These are phyloP conservation scores for Ogataea saltuana DNA, from an alignment of 805 yeast species.

Conservation along the genomic window DNA sequence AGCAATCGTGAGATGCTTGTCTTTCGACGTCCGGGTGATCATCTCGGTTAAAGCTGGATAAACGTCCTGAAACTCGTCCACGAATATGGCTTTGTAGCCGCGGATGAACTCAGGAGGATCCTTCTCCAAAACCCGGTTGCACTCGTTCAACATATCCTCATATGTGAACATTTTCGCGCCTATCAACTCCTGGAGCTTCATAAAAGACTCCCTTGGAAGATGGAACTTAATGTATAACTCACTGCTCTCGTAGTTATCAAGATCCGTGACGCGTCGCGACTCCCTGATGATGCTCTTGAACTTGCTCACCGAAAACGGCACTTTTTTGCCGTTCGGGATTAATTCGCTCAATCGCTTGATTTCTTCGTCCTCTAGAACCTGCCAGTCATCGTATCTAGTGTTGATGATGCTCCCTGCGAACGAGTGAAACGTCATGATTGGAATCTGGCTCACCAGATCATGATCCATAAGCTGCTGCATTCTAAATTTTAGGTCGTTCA, in stretches of 20 bases:
- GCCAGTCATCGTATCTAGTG: conserved; percentile 36
- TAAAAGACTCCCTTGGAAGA: conserved; percentile 14
- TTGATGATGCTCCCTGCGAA: conserved; percentile 53
- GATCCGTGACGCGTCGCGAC: conserved; percentile 14
- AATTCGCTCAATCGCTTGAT: conserved; percentile 20
- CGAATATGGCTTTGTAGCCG: conserved; percentile 45
- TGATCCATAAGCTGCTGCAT: conserved; percentile 37
- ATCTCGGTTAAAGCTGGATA: conserved; percentile 51
- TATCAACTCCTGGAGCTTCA: conserved; percentile 17
- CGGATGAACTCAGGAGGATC: conserved; percentile 23
- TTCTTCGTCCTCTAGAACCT: conserved; percentile 51
- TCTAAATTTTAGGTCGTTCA: conserved; percentile 43
- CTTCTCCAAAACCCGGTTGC: conserved; percentile 17
- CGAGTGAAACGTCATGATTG: conserved; percentile 63
- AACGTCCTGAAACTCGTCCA: conserved; percentile 78
- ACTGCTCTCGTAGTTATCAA: conserved; percentile 15
- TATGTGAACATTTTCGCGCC: conserved; percentile 28
- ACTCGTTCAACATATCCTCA: conserved; percentile 28
- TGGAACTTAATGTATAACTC: conserved; percentile 8
- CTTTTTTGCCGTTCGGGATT: conserved; percentile 4
- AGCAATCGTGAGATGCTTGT: conserved; percentile 60
- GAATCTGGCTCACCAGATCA: conserved; percentile 36
- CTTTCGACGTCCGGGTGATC: conserved; percentile 38
- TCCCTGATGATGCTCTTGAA: conserved; percentile 20
- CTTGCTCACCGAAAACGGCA: conserved; percentile 5